phyloP scores from a whole-genome alignment of 2,329 filamentous ascomycete species.

The Aspergillus felis region DNA sequence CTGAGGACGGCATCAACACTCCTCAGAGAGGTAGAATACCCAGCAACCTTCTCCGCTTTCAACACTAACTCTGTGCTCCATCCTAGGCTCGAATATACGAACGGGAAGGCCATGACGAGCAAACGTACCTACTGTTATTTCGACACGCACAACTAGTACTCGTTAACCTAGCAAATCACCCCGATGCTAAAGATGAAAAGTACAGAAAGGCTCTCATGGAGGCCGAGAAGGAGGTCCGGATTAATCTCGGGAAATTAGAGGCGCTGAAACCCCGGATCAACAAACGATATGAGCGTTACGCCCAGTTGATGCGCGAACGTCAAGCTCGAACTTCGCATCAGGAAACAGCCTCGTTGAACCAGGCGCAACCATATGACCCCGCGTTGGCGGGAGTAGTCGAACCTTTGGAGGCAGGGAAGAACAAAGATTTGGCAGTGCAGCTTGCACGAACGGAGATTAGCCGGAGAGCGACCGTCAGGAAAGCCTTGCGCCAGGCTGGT shows the following conservation, averaged over 20 bases:
- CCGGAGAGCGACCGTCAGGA: slow-evolving; percentile 61
- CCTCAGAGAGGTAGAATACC: slow-evolving; percentile 67
- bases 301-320: slow-evolving; percentile 47
- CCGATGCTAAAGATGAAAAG: slow-evolving; percentile 65
- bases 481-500: slow-evolving; percentile 55
- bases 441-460: slow-evolving; percentile 69
- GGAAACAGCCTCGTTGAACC: slow-evolving; percentile 10
- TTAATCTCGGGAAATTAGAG: slow-evolving; percentile 69
- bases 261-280: slow-evolving; percentile 74
- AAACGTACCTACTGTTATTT: slow-evolving; percentile 88
- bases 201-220: slow-evolving; percentile 51
- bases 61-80: not conserved
- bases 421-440: slow-evolving; percentile 72
- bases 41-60: not conserved
- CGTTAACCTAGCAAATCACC: slow-evolving; percentile 69
- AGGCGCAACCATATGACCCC: slow-evolving; percentile 47
- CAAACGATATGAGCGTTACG: slow-evolving; percentile 65
- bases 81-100: slow-evolving; percentile 76
- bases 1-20: slow-evolving; percentile 74
- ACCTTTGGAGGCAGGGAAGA: slow-evolving; percentile 65
- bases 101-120: slow-evolving; percentile 77
- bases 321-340: slow-evolving; percentile 38
- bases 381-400: slow-evolving; percentile 56
- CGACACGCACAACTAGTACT: slow-evolving; percentile 83
- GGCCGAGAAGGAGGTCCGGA: slow-evolving; percentile 59